Percentiles rank a stretch among this genome's conserved stretches.
Evolutionary conservation across 306 rosid genomes (phyloP).

Genomic region (Acacia acuminata): DNA sequence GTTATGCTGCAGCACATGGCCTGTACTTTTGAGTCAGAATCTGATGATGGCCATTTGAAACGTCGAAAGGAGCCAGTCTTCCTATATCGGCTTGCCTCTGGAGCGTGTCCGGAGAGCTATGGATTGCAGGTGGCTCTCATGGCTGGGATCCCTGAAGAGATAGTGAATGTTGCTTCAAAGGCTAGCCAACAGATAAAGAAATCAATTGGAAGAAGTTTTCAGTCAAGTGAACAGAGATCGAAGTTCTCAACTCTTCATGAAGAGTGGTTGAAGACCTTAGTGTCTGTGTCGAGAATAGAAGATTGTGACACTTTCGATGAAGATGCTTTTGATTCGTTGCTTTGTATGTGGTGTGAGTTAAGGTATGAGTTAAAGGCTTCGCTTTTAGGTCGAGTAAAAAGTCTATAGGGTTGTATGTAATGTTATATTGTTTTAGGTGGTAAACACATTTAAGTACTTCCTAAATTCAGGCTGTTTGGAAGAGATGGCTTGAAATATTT

Average conservation of each 20-base stretch:
- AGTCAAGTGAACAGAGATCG: slow-evolving; percentile 72
- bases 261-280: slow-evolving; percentile 74
- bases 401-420: slow-evolving; percentile 23
- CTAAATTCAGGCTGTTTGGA: not conserved
- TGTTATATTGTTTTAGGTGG: not conserved
- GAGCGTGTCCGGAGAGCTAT: slow-evolving; percentile 91
- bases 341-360: slow-evolving; percentile 74
- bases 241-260: slow-evolving; percentile 93
- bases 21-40: slow-evolving; percentile 68
- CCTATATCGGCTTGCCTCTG: slow-evolving; percentile 72
- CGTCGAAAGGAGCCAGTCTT: slow-evolving; percentile 67
- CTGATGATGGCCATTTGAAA: slow-evolving; percentile 45
- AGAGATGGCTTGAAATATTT: not conserved
- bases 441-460: not conserved
- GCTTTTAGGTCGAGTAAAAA: slow-evolving; percentile 1
- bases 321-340: slow-evolving; percentile 66
- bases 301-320: slow-evolving; percentile 46
- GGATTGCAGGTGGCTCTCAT: slow-evolving; percentile 91
- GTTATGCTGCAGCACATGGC: slow-evolving; percentile 95
- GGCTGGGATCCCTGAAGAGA: slow-evolving; percentile 87
- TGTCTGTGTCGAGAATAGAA: slow-evolving; percentile 44
- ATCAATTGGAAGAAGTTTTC: slow-evolving; percentile 64
- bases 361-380: slow-evolving; percentile 71
- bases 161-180: slow-evolving; percentile 67
- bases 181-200: slow-evolving; percentile 73